Evolutionary conservation across 768 basidiomycete genomes (phyloP).

Genomic region (Glaciozyma martinii): DNA sequence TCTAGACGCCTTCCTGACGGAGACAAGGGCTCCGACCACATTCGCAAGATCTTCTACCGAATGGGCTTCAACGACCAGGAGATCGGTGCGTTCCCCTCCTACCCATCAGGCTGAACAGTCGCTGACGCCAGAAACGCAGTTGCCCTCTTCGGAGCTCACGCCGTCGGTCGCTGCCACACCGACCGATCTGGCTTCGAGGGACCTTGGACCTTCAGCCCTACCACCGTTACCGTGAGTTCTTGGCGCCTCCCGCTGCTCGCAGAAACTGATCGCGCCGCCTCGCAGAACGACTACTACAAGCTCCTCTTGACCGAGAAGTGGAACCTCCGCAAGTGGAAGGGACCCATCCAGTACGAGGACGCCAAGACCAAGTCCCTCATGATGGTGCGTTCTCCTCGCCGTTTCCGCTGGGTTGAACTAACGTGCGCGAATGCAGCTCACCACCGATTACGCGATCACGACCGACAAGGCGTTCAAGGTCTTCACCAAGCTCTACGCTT

Average conservation of each 20-base stretch:
- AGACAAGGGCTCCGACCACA: conserved; percentile 68
- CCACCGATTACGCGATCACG: conserved; percentile 73
- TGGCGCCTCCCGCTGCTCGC: conserved; percentile 31
- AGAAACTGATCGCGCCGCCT: conserved; percentile 56
- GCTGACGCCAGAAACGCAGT: conserved; percentile 8
- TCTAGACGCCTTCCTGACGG: conserved; percentile 51
- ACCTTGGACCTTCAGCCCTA: conserved; percentile 28
- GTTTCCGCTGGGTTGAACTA: background rate
- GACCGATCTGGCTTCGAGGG: conserved; percentile 74
- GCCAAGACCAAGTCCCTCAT: conserved; percentile 78
- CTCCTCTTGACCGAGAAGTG: conserved; percentile 74
- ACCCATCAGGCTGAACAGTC: background rate
- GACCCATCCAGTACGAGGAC: conserved; percentile 88
- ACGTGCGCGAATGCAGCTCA: conserved; percentile 40
- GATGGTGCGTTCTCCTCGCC: conserved; percentile 54
- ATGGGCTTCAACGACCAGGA: conserved; percentile 98
- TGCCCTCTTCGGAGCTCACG: conserved; percentile 77
- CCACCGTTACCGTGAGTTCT: conserved; percentile 10
- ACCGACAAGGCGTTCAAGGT: conserved; percentile 87
- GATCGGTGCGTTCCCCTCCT: conserved; percentile 58
- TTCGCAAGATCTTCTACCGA: conserved; percentile 78
- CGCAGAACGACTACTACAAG: conserved; percentile 78
- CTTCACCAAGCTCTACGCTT: conserved; percentile 67
- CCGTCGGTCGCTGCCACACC: conserved; percentile 86
- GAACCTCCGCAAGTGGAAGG: conserved; percentile 62